A percentile compares a stretch with the other conserved stretches of the same genome.
These are phyloP conservation scores for Lagenidium giganteum DNA, from an alignment of 352 stramenopile species.

Conservation along the genomic window DNA sequence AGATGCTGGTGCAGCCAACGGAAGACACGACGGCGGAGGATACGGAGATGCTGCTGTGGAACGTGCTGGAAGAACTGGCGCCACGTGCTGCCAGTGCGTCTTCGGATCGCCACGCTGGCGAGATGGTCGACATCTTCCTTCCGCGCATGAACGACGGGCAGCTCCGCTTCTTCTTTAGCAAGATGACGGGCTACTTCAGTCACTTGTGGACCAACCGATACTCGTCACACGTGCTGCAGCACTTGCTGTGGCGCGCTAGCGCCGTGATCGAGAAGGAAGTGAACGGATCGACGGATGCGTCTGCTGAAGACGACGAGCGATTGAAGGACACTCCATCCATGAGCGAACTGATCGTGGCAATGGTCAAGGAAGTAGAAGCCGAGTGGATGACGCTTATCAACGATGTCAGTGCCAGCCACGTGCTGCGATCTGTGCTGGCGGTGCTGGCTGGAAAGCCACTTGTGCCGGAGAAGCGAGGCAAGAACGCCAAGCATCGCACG, in stretches of 20 bases:
- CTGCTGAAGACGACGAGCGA: conserved; percentile 41
- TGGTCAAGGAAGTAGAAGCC: conserved; percentile 56
- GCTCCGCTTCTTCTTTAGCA: conserved; percentile 60
- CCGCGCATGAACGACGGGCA: conserved; percentile 60
- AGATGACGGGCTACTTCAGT: conserved; percentile 66
- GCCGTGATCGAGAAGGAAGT: conserved; percentile 35
- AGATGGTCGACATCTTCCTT: conserved; percentile 55
- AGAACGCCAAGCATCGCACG: conserved; percentile 64
- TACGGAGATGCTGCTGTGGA: conserved; percentile 57
- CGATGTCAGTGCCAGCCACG: conserved; percentile 68
- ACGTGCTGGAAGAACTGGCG: conserved; percentile 66
- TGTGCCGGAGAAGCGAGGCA: conserved; percentile 62
- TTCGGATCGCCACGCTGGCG: conserved; percentile 57
- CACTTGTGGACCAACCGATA: conserved; percentile 79
- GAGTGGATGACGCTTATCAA: conserved; percentile 77
- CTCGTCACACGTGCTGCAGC: conserved; percentile 71
- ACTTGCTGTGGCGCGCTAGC: conserved; percentile 49
- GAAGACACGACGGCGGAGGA: conserved; percentile 49
- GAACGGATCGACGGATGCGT: conserved; percentile 12
- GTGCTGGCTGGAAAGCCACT: conserved; percentile 52
- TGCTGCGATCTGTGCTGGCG: conserved; percentile 61
- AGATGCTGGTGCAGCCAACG: conserved; percentile 44
- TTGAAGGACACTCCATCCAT: conserved; percentile 50
- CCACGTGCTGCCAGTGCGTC: conserved; percentile 54
- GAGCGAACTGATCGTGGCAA: conserved; percentile 53